Evolutionary conservation across 2,329 filamentous ascomycete species (phyloP).

Genomic region (Penicillium expansum): DNA sequence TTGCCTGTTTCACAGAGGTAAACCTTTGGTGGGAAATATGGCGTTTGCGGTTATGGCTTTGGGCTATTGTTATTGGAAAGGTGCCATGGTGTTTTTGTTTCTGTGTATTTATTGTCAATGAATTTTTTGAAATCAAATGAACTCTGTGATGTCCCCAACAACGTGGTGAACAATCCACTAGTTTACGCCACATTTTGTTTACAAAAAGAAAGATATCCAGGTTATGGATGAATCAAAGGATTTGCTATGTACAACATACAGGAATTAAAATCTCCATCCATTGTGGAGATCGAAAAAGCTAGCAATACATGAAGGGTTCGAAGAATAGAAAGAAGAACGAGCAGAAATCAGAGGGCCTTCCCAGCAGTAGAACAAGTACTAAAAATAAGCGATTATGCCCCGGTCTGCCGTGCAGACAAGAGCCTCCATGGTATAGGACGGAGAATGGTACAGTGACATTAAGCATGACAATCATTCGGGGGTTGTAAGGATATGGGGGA

Average conservation of each 20-base stretch:
- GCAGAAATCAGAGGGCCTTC: background rate
- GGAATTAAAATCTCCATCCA: slow-evolving; percentile 12
- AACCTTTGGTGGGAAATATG: background rate
- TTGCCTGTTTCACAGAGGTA: background rate
- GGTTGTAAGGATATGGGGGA: background rate
- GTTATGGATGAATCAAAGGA: background rate
- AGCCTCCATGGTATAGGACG: slow-evolving; percentile 6
- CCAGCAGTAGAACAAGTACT: slow-evolving; percentile 3
- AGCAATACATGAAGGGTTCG: slow-evolving; percentile 25
- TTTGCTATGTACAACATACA: slow-evolving; percentile 28
- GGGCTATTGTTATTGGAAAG: background rate
- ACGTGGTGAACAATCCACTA: background rate
- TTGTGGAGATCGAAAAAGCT: slow-evolving; percentile 14
- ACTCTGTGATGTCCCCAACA: background rate
- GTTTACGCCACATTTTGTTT: too few relatives aligned
- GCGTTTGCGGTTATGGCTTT: slow-evolving; percentile 1
- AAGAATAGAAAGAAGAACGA: slow-evolving; percentile 1
- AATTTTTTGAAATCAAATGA: background rate
- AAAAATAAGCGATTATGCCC: slow-evolving; percentile 6
- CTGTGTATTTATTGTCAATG: slow-evolving; percentile 2
- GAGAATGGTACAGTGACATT: slow-evolving; percentile 10
- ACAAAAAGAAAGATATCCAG: background rate
- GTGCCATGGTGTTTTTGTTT: background rate
- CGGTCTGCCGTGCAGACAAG: slow-evolving; percentile 6
- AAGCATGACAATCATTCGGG: slow-evolving; percentile 11